Evolutionary conservation across 768 basidiomycete genomes (phyloP).

Genomic region (Lentinula boryana): DNA sequence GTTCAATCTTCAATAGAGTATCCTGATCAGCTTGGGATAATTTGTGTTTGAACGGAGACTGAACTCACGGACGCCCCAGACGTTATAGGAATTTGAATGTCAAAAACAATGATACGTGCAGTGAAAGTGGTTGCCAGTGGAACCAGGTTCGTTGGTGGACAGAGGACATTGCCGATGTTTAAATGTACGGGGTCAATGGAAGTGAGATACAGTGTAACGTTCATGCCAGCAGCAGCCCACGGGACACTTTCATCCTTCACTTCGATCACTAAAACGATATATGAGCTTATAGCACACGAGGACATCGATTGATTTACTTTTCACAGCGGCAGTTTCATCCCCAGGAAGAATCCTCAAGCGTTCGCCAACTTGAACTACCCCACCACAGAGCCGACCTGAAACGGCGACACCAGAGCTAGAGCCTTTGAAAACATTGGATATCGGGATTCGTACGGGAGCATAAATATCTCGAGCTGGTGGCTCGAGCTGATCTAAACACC

Average conservation of each 20-base stretch:
- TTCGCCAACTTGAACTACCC: constrained; percentile 91
- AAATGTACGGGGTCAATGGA: constrained; percentile 84
- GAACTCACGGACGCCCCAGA: constrained; percentile 71
- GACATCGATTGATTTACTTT: constrained; percentile 33
- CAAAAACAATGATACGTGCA: constrained; percentile 91
- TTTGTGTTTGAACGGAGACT: neutral
- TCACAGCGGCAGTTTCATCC: constrained; percentile 82
- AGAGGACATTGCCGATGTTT: constrained; percentile 84
- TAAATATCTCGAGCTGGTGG: constrained; percentile 76
- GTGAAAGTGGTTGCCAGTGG: constrained; percentile 74
- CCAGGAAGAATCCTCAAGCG: constrained; percentile 82
- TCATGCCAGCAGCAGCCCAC: constrained; percentile 90
- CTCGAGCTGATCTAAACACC: constrained; percentile 60
- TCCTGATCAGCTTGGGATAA: neutral
- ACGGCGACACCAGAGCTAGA: constrained; percentile 74
- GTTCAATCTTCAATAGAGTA: constrained; percentile 59
- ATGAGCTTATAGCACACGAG: neutral
- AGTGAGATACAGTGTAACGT: constrained; percentile 79
- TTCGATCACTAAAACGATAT: constrained; percentile 62
- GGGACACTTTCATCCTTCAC: constrained; percentile 68
- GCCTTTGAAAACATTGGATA: constrained; percentile 94
- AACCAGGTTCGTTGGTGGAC: constrained; percentile 64
- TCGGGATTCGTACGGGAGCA: constrained; percentile 76
- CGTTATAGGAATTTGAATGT: constrained; percentile 85
- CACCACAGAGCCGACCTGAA: constrained; percentile 79